Evolutionary conservation across 805 yeast species (phyloP).

Genomic region (Blastobotrys americana): DNA sequence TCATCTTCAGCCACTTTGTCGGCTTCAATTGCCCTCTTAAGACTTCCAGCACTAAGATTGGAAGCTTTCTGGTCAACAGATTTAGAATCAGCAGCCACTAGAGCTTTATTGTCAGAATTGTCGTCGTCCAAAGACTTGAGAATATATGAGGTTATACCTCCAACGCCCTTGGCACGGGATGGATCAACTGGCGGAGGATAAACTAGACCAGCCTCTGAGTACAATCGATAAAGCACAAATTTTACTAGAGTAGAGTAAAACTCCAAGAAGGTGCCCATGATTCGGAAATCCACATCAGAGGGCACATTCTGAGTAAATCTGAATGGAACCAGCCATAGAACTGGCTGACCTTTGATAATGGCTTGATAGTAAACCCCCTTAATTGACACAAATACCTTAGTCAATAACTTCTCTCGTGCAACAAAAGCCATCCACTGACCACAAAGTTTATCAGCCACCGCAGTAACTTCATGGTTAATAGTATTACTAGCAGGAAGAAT

Average conservation of each 20-base stretch:
- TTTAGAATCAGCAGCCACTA: constrained; percentile 13
- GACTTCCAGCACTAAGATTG: constrained; percentile 33
- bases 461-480: constrained; percentile 72
- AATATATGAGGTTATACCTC: constrained; percentile 80
- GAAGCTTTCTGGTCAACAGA: constrained; percentile 51
- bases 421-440: constrained; percentile 95
- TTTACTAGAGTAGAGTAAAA: constrained; percentile 89
- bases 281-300: constrained; percentile 86
- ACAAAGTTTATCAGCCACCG: constrained; percentile 77
- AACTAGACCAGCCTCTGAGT: constrained; percentile 74
- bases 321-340: constrained; percentile 95
- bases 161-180: constrained; percentile 71
- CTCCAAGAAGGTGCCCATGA: constrained; percentile 94
- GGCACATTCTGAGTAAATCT: constrained; percentile 96
- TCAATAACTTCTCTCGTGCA: constrained; percentile 71
- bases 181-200: constrained; percentile 85
- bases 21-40: constrained; percentile 33
- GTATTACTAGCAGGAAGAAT: constrained; percentile 90
- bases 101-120: constrained; percentile 5
- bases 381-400: constrained; percentile 90
- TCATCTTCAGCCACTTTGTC: constrained; percentile 32
- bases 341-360: constrained; percentile 78
- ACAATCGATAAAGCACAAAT: constrained; percentile 77
- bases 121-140: constrained; percentile 40
- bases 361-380: constrained; percentile 97